Percentiles rank a stretch among this genome's conserved stretches.
These are phyloP conservation scores for Parasarocladium wereldwijsianum DNA, from an alignment of 2,329 filamentous ascomycete genomes.

Conservation along the genomic window DNA sequence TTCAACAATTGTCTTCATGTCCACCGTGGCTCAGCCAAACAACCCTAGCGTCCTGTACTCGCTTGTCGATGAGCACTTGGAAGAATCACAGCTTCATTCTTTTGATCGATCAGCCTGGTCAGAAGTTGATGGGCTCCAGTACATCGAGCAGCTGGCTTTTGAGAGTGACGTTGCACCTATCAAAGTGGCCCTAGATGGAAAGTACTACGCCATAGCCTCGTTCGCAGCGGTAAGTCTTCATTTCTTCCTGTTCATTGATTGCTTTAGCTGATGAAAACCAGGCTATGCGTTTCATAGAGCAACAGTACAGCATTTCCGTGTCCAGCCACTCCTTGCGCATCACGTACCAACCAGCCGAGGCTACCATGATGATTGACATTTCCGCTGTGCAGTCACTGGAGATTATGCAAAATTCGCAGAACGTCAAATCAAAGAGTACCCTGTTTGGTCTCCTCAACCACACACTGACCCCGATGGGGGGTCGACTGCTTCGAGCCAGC, in stretches of 20 bases:
- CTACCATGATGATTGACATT: slow-evolving; percentile 91
- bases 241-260: neutral
- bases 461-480: slow-evolving; percentile 79
- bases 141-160: slow-evolving; percentile 67
- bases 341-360: slow-evolving; percentile 74
- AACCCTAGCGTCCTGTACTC: slow-evolving; percentile 59
- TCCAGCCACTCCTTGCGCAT: slow-evolving; percentile 69
- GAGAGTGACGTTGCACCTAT: slow-evolving; percentile 66
- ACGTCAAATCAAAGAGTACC: slow-evolving; percentile 64
- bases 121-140: slow-evolving; percentile 61
- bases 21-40: slow-evolving; percentile 49
- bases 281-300: slow-evolving; percentile 70
- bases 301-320: slow-evolving; percentile 54
- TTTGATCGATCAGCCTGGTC: slow-evolving; percentile 75
- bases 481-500: slow-evolving; percentile 67
- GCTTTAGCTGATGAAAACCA: slow-evolving; percentile 20
- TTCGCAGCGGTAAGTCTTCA: slow-evolving; percentile 58
- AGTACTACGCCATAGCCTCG: slow-evolving; percentile 73
- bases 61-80: slow-evolving; percentile 49
- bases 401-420: slow-evolving; percentile 74
- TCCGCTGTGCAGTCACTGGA: slow-evolving; percentile 79
- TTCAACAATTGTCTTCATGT: slow-evolving; percentile 64
- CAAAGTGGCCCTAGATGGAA: slow-evolving; percentile 65
- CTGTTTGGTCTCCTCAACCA: slow-evolving; percentile 77
- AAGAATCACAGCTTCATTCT: slow-evolving; percentile 20